Percentiles rank a stretch among this genome's conserved stretches.
Evolutionary conservation across 495 filamentous ascomycete genomes (phyloP).

Genomic region (Pyrenula massariospora): DNA sequence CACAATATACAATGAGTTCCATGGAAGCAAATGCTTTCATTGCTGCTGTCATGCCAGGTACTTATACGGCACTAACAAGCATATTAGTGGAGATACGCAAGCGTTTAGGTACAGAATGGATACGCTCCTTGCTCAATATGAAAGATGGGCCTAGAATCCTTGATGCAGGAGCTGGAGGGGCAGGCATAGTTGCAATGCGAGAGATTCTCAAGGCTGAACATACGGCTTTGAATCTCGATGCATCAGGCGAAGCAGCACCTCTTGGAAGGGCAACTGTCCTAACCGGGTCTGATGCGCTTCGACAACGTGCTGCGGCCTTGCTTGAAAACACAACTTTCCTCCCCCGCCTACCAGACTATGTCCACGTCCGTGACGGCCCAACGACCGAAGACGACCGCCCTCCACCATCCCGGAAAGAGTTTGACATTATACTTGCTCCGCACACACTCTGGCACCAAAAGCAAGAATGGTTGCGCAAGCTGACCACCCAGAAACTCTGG

Average conservation of each 20-base stretch:
- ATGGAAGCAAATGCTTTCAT: conserved; percentile 84
- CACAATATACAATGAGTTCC: conserved; percentile 60
- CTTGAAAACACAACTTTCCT: conserved; percentile 86
- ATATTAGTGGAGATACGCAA: conserved; percentile 74
- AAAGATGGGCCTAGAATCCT: conserved; percentile 66
- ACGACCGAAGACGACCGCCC: conserved; percentile 30
- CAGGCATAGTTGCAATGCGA: conserved; percentile 74
- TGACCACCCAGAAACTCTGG: conserved; percentile 78
- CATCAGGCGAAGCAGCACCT: conserved; percentile 20
- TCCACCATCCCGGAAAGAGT: conserved; percentile 57
- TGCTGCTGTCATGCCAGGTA: conserved; percentile 65
- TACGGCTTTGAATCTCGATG: conserved; percentile 43
- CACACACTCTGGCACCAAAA: conserved; percentile 64
- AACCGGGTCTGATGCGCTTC: conserved; percentile 50
- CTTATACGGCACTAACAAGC: conserved; percentile 64
- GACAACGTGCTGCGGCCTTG: conserved; percentile 62
- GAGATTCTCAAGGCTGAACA: conserved; percentile 72
- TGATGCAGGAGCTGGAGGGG: conserved; percentile 78
- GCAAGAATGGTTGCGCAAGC: conserved; percentile 63
- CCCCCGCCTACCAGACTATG: conserved; percentile 81
- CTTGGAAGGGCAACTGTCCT: conserved; percentile 50
- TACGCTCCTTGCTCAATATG: conserved; percentile 52
- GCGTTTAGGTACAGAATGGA: conserved; percentile 71
- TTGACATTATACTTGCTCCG: conserved; percentile 82
- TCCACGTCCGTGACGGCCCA: conserved; percentile 44